phyloP scores from a whole-genome alignment of 2,329 filamentous ascomycete genomes.

The Microascus cirrosus region DNA sequence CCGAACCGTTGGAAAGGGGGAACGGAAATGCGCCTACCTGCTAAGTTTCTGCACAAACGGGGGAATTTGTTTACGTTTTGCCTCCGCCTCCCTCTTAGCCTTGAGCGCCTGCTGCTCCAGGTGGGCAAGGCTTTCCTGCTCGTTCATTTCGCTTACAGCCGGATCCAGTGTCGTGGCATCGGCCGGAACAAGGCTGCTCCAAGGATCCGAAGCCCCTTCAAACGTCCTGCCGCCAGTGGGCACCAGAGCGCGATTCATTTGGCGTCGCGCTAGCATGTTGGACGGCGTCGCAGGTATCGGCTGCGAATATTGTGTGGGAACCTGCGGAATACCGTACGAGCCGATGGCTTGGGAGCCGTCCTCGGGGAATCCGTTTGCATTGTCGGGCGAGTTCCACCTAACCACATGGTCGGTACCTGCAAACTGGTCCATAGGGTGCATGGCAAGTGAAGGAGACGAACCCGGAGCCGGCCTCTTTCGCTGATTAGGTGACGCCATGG shows the following conservation, averaged over 20 bases:
- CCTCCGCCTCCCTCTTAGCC: constrained; percentile 78
- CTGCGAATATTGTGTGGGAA: constrained; percentile 3
- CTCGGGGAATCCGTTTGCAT: background rate
- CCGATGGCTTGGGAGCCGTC: constrained; percentile 1
- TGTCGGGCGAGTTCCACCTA: constrained; percentile 1
- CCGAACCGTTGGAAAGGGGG: background rate
- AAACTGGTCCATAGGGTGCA: constrained; percentile 22
- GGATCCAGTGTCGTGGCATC: constrained; percentile 5
- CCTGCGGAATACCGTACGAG: background rate
- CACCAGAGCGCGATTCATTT: constrained; percentile 38
- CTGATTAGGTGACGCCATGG: constrained; percentile 38
- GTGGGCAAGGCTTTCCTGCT: constrained; percentile 64
- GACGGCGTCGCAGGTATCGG: constrained; percentile 20
- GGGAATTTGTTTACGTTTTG: constrained; percentile 89
- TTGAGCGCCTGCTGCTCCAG: constrained; percentile 69
- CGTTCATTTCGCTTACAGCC: constrained; percentile 13
- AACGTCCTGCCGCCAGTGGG: constrained; percentile 28
- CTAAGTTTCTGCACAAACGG: constrained; percentile 97
- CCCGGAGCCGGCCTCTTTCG: constrained; percentile 69
- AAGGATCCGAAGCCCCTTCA: constrained; percentile 25
- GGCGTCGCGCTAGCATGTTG: constrained; percentile 39
- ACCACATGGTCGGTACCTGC: background rate
- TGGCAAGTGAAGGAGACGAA: constrained; percentile 49
- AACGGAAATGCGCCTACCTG: constrained; percentile 52
- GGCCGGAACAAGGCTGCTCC: constrained; percentile 22